A percentile compares a stretch with the other conserved stretches of the same genome.
Conservation (phyloP, 495 filamentous ascomycete species). For the Aspergillus cristatus region DNA sequence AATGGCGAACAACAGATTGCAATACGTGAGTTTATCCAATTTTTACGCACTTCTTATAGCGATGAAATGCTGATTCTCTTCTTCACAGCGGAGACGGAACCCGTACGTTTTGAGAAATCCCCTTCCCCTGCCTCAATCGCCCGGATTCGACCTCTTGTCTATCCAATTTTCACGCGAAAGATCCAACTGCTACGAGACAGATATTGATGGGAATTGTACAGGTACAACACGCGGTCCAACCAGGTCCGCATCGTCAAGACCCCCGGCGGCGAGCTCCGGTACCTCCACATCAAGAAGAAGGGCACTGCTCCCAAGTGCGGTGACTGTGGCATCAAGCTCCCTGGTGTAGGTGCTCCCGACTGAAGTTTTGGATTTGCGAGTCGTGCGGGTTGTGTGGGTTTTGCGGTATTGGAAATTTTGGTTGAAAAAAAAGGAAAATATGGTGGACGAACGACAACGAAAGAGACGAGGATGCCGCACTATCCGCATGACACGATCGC, state of each 20-base stretch:
- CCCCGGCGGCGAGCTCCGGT: constrained; percentile 84
- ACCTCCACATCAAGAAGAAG: constrained; percentile 98
- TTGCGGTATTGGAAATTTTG: background rate
- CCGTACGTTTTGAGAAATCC: constrained; percentile 56
- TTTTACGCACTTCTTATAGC: no score
- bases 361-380: background rate
- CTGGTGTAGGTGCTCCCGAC: constrained; percentile 64
- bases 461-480: background rate
- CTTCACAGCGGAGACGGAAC: constrained; percentile 68
- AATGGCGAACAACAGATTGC: constrained; percentile 64
- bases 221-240: constrained; percentile 97
- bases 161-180: constrained; percentile 2
- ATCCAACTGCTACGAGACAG: background rate
- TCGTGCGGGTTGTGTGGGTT: background rate
- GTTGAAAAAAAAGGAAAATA: no score
- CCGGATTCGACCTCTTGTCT: background rate
- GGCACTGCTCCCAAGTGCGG: constrained; percentile 95
- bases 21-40: constrained; percentile 50
- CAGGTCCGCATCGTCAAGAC: constrained; percentile 94
- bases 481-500: background rate
- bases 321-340: constrained; percentile 93
- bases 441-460: background rate
- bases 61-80: constrained; percentile 12
- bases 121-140: constrained; percentile 4
- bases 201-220: constrained; percentile 37